Conservation (phyloP, 352 stramenopile species). For the Aphanomyces cochlioides region DNA sequence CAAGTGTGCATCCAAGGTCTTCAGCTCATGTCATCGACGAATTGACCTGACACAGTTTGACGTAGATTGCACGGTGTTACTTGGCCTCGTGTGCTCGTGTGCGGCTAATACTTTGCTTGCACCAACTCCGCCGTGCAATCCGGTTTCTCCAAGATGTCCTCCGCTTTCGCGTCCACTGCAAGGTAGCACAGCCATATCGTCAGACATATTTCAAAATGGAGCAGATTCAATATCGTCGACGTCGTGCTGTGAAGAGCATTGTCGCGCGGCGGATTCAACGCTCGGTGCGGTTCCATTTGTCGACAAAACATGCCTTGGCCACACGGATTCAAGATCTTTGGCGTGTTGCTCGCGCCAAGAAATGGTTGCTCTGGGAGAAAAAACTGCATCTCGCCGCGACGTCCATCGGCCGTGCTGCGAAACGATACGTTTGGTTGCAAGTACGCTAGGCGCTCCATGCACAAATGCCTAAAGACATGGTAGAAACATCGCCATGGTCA, state of each 20-base stretch:
- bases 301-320: conserved; percentile 1
- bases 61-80: conserved; percentile 10
- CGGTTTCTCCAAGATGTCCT: conserved; percentile 14
- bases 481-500: not conserved
- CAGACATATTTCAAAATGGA: too few relatives aligned
- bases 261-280: conserved; percentile 3
- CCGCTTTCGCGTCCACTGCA: conserved; percentile 3
- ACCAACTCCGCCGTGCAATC: not conserved
- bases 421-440: not conserved
- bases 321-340: conserved; percentile 10
- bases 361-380: not conserved
- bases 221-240: not conserved
- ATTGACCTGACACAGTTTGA: not conserved
- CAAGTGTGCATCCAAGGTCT: not conserved
- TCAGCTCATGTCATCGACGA: too few relatives aligned
- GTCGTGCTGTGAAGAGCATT: not conserved
- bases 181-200: not conserved
- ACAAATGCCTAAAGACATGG: not conserved
- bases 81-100: not conserved
- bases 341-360: not conserved
- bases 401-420: not conserved
- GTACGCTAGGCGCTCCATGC: not conserved
- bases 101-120: not conserved
- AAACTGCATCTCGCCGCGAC: conserved; percentile 6
- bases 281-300: not conserved